Evolutionary conservation across 2,329 filamentous ascomycete species (phyloP).

Genomic region (Colletotrichum cereale): DNA sequence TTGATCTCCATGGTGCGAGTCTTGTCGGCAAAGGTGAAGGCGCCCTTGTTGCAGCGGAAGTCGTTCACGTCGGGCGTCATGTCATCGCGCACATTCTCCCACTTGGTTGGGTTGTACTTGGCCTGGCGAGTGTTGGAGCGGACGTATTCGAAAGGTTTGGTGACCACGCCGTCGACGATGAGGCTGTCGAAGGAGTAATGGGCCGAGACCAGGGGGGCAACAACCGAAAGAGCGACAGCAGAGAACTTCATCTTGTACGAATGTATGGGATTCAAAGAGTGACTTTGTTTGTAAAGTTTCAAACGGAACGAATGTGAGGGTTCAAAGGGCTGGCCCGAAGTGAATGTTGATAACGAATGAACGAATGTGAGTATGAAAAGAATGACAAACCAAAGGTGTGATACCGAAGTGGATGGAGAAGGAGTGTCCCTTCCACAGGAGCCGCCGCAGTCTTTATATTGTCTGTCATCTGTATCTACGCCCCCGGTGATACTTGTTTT

Average conservation of each 20-base stretch:
- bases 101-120: constrained; percentile 47
- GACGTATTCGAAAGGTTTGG: constrained; percentile 43
- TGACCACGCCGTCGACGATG: constrained; percentile 43
- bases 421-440: not conserved
- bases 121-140: constrained; percentile 44
- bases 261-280: not conserved
- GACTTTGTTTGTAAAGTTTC: not conserved
- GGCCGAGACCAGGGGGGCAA: constrained; percentile 44
- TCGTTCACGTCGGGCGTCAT: constrained; percentile 43
- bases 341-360: not conserved
- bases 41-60: constrained; percentile 48
- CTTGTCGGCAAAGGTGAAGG: constrained; percentile 43
- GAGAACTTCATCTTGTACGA: constrained; percentile 42
- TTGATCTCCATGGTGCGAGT: constrained; percentile 44
- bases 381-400: not conserved
- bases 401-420: not conserved
- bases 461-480: not conserved
- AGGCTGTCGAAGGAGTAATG: constrained; percentile 48
- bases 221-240: constrained; percentile 35
- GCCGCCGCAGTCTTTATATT: not conserved
- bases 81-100: constrained; percentile 44
- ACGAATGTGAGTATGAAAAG: not conserved
- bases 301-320: not conserved
- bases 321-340: not conserved
- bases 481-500: not conserved